Evolutionary conservation across 257 asterid genomes (phyloP).

Genomic region (Voacanga thouarsii): DNA sequence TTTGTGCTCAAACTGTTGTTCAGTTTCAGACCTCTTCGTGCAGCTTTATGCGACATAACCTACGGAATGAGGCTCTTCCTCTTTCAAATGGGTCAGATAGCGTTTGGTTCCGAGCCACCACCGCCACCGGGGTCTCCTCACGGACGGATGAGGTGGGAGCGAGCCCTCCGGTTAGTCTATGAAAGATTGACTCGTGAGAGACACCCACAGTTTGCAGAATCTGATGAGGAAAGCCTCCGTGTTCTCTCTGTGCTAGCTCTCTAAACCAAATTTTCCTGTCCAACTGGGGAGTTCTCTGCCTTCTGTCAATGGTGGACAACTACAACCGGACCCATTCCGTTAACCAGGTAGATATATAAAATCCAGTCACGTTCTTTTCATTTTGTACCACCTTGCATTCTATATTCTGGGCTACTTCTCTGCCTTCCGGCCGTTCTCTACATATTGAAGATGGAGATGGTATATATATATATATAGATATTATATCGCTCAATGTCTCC

Average conservation of each 20-base stretch:
- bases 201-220: conserved; percentile 23
- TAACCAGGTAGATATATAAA: too few relatives aligned
- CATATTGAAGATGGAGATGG: not conserved
- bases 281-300: too few relatives aligned
- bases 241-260: conserved; percentile 46
- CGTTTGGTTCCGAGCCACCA: conserved; percentile 12
- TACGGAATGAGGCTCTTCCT: conserved; percentile 39
- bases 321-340: too few relatives aligned
- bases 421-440: not conserved
- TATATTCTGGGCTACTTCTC: too few relatives aligned
- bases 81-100: conserved; percentile 55
- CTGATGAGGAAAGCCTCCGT: conserved; percentile 51
- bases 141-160: conserved; percentile 45
- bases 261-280: not conserved
- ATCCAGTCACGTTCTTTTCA: too few relatives aligned
- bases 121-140: not conserved
- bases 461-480: too few relatives aligned
- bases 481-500: too few relatives aligned
- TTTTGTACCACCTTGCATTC: too few relatives aligned
- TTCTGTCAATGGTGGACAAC: too few relatives aligned
- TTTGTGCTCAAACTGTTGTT: conserved; percentile 46
- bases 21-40: conserved; percentile 39
- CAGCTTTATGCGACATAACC: conserved; percentile 24
- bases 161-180: conserved; percentile 50
- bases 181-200: conserved; percentile 40